Conservation (phyloP, 805 yeast species). For the Starmerella powellii region DNA sequence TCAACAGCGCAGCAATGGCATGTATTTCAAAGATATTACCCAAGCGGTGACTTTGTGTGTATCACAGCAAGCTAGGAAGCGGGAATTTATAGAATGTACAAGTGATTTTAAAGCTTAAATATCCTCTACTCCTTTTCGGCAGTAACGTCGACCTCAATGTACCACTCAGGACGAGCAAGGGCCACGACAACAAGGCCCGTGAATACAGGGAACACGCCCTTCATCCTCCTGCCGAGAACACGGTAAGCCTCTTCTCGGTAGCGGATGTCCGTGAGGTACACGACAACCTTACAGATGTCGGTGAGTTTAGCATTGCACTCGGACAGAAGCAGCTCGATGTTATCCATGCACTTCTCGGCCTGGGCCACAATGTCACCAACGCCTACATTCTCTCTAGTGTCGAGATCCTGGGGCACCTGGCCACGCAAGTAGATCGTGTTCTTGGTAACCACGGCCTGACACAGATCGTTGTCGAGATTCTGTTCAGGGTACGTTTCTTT, state of each 20-base stretch:
- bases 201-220: conserved; percentile 21
- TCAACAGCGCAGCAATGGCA: no score
- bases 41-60: no score
- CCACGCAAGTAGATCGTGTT: conserved; percentile 20
- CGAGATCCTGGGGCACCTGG: conserved; percentile 21
- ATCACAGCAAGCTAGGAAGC: no score
- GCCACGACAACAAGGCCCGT: conserved; percentile 21
- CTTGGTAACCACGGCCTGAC: conserved; percentile 20
- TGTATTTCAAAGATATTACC: no score
- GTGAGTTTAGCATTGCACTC: conserved; percentile 17
- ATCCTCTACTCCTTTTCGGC: conserved; percentile 11
- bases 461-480: conserved; percentile 18
- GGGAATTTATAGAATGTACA: no score
- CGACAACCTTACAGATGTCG: conserved; percentile 20
- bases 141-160: conserved; percentile 20
- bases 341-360: conserved; percentile 20
- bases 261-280: conserved; percentile 19
- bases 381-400: conserved; percentile 19
- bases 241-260: conserved; percentile 19
- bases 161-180: conserved; percentile 20
- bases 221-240: conserved; percentile 16
- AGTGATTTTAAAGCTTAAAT: no score
- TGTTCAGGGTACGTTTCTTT: conserved; percentile 20
- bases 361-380: conserved; percentile 20
- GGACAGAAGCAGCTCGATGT: conserved; percentile 15